Evolutionary conservation across 148 eudicot species (phyloP), one percentile per base, ranked within the genome.

Genomic region (Arctostaphylos glauca): DNA sequence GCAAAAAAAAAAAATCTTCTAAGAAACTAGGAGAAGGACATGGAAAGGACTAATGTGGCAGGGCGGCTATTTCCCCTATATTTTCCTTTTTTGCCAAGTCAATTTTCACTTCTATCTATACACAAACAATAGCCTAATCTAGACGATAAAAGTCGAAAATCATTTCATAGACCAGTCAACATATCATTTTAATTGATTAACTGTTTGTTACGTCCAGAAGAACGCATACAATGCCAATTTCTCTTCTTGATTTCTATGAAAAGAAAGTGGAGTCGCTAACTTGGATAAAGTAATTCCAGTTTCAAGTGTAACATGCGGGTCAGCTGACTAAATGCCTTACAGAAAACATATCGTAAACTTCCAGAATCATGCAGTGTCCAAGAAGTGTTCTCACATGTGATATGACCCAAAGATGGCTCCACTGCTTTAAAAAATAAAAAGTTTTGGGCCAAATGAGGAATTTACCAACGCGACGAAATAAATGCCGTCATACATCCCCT

Each of bases 1-100:
- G 46, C 75, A 38, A 58, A 54, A 74, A 75, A 74, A 75, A 64
- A 19, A 76, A 50, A 82, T 48, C 19, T 62, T 23, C 21, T 21
- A 12, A 23, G 6, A 15, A 49, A 21, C 25, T 8, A 58, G 38
- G 66, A 13, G 23, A 50, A 49, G 60, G 73, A 31, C 48, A 18
- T 41, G 44, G 47, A 52, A 15, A 70, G 48, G n/a, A 70, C 49
- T 43, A 43, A 68, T 9, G 3, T 16, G n/a, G 48, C 5, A 15
- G 48, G 21, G 47, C 74, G 15, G 47, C 47, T 43, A 5, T 41
- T 43, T 70, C 15, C 48, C 48, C 74, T 70, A 41, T 43, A 38
- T 43, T 68, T 66, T 70, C 21, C 47, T n/a, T 49, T 74, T 74
- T 9, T 47, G 3, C 21, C 47, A 74, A 19, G 47, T 19, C 31